Percentiles rank a stretch among this genome's conserved stretches.
These are phyloP conservation scores for Leccinum boreale DNA, from an alignment of 768 basidiomycete genomes.

Conservation along the genomic window DNA sequence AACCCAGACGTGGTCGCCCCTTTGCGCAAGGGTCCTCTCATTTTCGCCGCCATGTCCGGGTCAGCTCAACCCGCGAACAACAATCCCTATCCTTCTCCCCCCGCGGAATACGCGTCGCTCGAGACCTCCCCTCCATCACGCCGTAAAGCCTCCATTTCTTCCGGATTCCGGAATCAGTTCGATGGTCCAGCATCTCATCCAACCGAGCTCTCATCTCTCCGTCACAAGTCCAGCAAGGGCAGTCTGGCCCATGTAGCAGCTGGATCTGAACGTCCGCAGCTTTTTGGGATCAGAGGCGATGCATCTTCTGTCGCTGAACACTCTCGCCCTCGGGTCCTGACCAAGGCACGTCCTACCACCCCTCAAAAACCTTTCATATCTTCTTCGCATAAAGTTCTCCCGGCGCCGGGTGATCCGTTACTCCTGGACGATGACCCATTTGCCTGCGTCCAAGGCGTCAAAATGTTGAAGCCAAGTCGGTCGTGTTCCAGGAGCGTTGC, in stretches of 20 bases:
- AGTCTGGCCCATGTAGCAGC: constrained; percentile 2
- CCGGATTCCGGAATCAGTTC: neutral
- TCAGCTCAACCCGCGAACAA: constrained; percentile 11
- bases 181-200: constrained; percentile 1
- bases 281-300: constrained; percentile 10
- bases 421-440: constrained; percentile 42
- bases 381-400: constrained; percentile 6
- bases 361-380: constrained; percentile 24
- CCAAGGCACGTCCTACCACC: constrained; percentile 34
- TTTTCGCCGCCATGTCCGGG: constrained; percentile 56
- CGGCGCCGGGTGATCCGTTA: constrained; percentile 18
- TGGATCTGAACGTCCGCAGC: constrained; percentile 10
- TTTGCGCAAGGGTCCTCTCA: constrained; percentile 52
- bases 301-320: constrained; percentile 6
- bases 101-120: constrained; percentile 16
- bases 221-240: constrained; percentile 16
- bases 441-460: constrained; percentile 53
- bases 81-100: constrained; percentile 28
- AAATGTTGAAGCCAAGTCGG: constrained; percentile 35
- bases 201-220: constrained; percentile 14
- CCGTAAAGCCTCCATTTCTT: constrained; percentile 1
- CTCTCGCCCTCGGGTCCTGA: constrained; percentile 22
- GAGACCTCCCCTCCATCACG: constrained; percentile 1
- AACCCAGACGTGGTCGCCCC: constrained; percentile 14
- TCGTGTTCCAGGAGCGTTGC: constrained; percentile 1